Conservation (phyloP, 169 alveolate genomes). For the Plasmodium vivax region DNA sequence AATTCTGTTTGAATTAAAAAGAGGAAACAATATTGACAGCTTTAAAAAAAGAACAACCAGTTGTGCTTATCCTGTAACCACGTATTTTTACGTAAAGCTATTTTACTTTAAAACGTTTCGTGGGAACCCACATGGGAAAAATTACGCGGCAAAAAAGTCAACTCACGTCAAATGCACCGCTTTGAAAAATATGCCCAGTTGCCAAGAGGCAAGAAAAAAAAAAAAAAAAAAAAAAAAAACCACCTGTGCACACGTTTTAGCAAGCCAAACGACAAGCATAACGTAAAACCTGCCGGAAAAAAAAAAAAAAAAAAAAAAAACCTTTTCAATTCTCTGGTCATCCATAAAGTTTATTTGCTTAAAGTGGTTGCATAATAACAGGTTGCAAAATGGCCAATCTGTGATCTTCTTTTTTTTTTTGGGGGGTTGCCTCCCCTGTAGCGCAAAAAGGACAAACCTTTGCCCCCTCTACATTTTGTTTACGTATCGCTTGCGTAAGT, state of each 20-base stretch:
- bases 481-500: not conserved
- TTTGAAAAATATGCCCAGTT: not conserved
- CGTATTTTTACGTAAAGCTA: not conserved
- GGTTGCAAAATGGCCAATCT: not conserved
- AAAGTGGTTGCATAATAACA: not conserved
- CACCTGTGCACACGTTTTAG: constrained; percentile 7
- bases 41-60: not conserved
- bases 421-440: not conserved
- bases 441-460: not conserved
- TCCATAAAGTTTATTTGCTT: not conserved
- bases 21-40: not conserved
- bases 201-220: not conserved
- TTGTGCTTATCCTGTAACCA: not conserved
- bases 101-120: not conserved
- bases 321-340: not conserved
- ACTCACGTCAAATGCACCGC: not conserved
- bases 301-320: not conserved
- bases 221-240: not conserved
- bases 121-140: not conserved
- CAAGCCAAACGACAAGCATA: not conserved
- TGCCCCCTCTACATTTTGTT: not conserved
- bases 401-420: not conserved
- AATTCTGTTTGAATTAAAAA: not conserved
- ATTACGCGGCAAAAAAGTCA: not conserved
- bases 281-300: not conserved